These are phyloP conservation scores for Colletotrichum lupini DNA, from an alignment of 2,329 filamentous ascomycete species.

Conservation along the genomic window DNA sequence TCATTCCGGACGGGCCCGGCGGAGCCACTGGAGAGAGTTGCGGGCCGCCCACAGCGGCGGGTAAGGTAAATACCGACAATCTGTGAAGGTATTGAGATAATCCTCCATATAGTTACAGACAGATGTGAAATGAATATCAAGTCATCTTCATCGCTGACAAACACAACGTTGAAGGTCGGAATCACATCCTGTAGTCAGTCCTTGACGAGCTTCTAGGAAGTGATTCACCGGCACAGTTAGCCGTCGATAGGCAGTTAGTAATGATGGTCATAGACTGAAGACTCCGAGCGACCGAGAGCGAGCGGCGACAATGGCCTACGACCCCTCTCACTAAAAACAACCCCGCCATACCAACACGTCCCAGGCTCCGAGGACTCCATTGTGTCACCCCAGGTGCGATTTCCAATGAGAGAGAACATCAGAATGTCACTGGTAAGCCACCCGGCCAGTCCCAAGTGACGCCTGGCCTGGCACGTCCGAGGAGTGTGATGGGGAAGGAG, in stretches of 20 bases:
- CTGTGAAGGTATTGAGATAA: no score
- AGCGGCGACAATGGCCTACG: not conserved
- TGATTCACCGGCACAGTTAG: constrained; percentile 19
- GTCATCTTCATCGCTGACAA: not conserved
- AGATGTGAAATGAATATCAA: not conserved
- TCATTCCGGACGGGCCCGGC: constrained; percentile 16
- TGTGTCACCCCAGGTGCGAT: not conserved
- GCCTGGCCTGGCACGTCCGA: constrained; percentile 7
- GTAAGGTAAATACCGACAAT: not conserved
- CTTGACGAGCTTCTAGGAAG: not conserved
- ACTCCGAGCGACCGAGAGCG: not conserved
- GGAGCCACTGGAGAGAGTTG: constrained; percentile 4
- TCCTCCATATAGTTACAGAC: no score
- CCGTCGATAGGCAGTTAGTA: not conserved
- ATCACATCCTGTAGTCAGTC: not conserved
- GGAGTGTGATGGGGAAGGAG: not conserved
- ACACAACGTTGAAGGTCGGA: not conserved
- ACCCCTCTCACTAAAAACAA: constrained; percentile 10
- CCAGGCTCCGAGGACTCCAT: not conserved
- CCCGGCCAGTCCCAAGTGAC: constrained; percentile 14
- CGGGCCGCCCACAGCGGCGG: not conserved
- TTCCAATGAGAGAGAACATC: not conserved
- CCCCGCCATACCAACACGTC: constrained; percentile 12
- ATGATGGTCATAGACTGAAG: not conserved
- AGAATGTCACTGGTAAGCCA: constrained; percentile 11